Percentiles rank a stretch among this genome's conserved stretches.
Evolutionary conservation across 768 basidiomycete genomes (phyloP).

Genomic region (Mycena albidolilacea): DNA sequence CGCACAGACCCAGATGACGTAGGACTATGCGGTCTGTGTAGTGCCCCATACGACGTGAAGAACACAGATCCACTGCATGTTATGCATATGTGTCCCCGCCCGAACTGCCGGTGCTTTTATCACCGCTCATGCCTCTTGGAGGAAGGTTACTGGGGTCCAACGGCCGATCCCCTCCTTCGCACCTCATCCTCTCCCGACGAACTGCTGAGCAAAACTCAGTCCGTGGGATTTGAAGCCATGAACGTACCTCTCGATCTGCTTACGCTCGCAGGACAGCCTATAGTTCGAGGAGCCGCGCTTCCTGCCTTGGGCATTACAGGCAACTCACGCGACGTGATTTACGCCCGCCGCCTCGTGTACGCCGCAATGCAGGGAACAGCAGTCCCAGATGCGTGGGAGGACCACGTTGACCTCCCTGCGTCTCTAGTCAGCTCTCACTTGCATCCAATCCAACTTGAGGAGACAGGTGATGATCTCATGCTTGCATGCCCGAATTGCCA

Average conservation of each 20-base stretch:
- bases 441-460: slow-evolving; percentile 3
- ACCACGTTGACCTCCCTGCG: slow-evolving; percentile 6
- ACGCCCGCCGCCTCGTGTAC: slow-evolving; percentile 9
- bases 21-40: slow-evolving; percentile 26
- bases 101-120: slow-evolving; percentile 27
- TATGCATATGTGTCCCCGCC: slow-evolving; percentile 36
- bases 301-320: slow-evolving; percentile 20
- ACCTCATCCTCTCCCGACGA: slow-evolving; percentile 19
- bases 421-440: slow-evolving; percentile 9
- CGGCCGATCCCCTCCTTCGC: slow-evolving; percentile 7
- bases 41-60: slow-evolving; percentile 20
- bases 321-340: slow-evolving; percentile 19
- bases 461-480: slow-evolving; percentile 14
- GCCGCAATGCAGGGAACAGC: neutral
- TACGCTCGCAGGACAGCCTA: slow-evolving; percentile 31
- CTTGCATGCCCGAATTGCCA: slow-evolving; percentile 30
- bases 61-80: neutral
- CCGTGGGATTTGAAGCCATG: neutral
- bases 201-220: neutral
- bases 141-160: slow-evolving; percentile 13
- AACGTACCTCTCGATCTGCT: neutral
- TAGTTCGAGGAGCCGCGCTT: slow-evolving; percentile 35
- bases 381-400: slow-evolving; percentile 13
- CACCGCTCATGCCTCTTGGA: slow-evolving; percentile 27
- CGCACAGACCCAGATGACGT: neutral